Evolutionary conservation across 2,329 filamentous ascomycete genomes (phyloP).

Genomic region (Xylaria sp.): DNA sequence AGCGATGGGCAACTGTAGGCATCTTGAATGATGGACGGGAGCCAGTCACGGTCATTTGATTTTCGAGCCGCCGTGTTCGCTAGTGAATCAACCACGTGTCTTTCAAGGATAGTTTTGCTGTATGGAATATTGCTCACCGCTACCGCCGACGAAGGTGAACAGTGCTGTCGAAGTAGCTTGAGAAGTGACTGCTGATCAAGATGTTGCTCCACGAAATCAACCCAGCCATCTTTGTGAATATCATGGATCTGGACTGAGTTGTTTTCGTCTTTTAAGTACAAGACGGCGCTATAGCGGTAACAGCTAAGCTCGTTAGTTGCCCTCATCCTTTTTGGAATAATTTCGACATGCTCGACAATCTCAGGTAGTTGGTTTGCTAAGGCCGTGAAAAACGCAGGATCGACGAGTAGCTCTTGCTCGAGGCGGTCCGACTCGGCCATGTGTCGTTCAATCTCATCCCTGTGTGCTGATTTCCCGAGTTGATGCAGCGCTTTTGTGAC

Average conservation of each 20-base stretch:
- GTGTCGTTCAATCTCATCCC: slow-evolving; percentile 6
- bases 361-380: slow-evolving; percentile 1
- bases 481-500: slow-evolving; percentile 13
- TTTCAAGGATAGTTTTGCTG: slow-evolving; percentile 2
- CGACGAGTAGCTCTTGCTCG: slow-evolving; percentile 24
- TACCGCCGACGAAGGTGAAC: not conserved
- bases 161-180: not conserved
- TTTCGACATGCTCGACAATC: slow-evolving; percentile 23
- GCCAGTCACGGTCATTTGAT: not conserved
- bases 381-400: slow-evolving; percentile 23
- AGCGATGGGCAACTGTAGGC: slow-evolving; percentile 2
- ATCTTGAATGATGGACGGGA: slow-evolving; percentile 7
- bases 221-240: slow-evolving; percentile 2
- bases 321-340: slow-evolving; percentile 21
- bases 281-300: slow-evolving; percentile 18
- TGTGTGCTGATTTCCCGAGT: slow-evolving; percentile 1
- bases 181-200: slow-evolving; percentile 4
- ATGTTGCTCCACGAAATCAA: slow-evolving; percentile 14
- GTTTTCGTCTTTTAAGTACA: slow-evolving; percentile 6
- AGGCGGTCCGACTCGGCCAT: slow-evolving; percentile 11
- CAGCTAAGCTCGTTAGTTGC: slow-evolving; percentile 20
- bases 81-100: slow-evolving; percentile 13
- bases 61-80: not conserved
- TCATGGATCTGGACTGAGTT: not conserved
- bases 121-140: slow-evolving; percentile 23